Evolutionary conservation across 208 protist species (phyloP).

Genomic region (Novymonas esmeraldas): DNA sequence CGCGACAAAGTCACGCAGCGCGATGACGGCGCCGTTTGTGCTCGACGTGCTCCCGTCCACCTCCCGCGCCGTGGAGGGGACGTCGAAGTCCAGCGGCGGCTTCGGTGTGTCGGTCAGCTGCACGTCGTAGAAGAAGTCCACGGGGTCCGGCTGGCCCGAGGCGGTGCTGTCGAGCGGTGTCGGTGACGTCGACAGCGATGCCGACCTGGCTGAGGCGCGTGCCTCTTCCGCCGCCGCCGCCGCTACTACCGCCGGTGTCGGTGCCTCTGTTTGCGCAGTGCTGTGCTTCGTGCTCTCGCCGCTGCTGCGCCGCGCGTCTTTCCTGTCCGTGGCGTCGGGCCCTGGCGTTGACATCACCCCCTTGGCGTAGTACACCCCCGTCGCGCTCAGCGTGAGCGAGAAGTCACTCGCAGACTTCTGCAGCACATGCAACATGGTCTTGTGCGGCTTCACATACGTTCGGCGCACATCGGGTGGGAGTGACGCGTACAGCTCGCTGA

Average conservation of each 20-base stretch:
- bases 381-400: slow-evolving; percentile 47
- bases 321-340: no score
- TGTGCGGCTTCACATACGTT: slow-evolving; percentile 75
- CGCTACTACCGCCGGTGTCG: no score
- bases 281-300: no score
- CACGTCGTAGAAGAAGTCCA: slow-evolving; percentile 90
- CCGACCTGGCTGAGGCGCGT: no score
- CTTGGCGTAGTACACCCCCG: slow-evolving; percentile 64
- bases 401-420: slow-evolving; percentile 37
- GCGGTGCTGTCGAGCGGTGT: no score
- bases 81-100: slow-evolving; percentile 78
- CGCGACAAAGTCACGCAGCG: slow-evolving; percentile 69
- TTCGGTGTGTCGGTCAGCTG: slow-evolving; percentile 53
- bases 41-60: slow-evolving; percentile 31
- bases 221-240: no score
- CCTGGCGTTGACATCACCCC: slow-evolving; percentile 24
- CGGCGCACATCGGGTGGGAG: slow-evolving; percentile 52
- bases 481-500: slow-evolving; percentile 72
- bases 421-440: slow-evolving; percentile 65
- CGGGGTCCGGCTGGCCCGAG: slow-evolving; percentile 6
- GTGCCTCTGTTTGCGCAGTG: no score
- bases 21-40: slow-evolving; percentile 66
- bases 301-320: no score
- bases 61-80: slow-evolving; percentile 50
- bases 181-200: no score